Base-by-base conservation (phyloP, 2,329 filamentous ascomycete genomes). In the Fusarium transvaalense region DNA sequence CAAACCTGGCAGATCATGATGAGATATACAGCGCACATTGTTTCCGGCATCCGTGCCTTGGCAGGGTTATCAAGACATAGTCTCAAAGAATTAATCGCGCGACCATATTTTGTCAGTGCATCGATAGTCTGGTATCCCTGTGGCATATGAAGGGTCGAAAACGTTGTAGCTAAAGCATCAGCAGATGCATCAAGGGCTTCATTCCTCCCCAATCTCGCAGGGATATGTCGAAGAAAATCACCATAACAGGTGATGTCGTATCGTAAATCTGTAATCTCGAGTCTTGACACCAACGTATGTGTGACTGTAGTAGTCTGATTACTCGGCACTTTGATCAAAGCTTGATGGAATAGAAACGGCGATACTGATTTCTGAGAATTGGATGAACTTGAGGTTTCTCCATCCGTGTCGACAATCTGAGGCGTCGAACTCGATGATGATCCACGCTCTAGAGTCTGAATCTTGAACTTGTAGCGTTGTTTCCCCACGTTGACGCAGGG, bases 231-330 rank as follows among this genome's bases (percentile, higher is more conserved):
- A 13, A 86, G 69, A 64, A 83, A 86, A 1, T 72, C 67, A 1
- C 84, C 84, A 61, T 83, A 86, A 15, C 81, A 82, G 41, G 75
- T 75, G 9, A 86, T 68, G 43, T 85, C 83, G 64, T 82, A 85
- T 19, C 82, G 76, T 19, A 83, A 75, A 45, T 85, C 82, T 0
- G 77, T 79, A 5, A 81, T 74, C 27, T 78, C 68, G 3, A 83
- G 76, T 47, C 71, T 72, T 50, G 61, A 78, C 48, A 72, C 78
- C 53, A 75, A 72, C 3, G 74, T 70, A 9, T 69, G 64, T 0
- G 72, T 64, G 5, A 73, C 59, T 4, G 27, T 61, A 4, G 73
- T 77, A 1, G 77, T 63, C 17, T 75, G 68, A 53, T 78, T 83
- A 35, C 64, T 74, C 1, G 80, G 80, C 3, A 67, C 50, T 15